Conservation (phyloP, 495 filamentous ascomycete genomes). For the Pyrenopolyporus hunteri region DNA sequence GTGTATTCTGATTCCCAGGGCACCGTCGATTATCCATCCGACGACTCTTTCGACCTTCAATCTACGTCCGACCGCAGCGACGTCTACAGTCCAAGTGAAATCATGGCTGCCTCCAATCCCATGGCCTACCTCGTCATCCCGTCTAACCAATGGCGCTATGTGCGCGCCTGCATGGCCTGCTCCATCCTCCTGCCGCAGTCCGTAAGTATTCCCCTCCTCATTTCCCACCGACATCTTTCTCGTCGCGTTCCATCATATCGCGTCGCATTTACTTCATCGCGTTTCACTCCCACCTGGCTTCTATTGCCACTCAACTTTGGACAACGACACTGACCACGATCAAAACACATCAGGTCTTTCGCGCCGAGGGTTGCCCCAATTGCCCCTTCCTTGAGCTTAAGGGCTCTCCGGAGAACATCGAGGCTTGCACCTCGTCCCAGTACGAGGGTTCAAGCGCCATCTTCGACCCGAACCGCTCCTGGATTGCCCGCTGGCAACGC, state of each 20-base stretch:
- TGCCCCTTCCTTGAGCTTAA: conserved; percentile 86
- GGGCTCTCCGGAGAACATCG: conserved; percentile 76
- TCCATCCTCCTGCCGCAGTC: conserved; percentile 81
- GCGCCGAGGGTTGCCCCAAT: conserved; percentile 89
- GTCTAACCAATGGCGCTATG: conserved; percentile 73
- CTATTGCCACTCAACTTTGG: too few species aligned
- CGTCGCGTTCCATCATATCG: too few species aligned
- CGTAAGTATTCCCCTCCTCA: conserved; percentile 52
- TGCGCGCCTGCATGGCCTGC: conserved; percentile 98
- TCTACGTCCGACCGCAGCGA: not conserved
- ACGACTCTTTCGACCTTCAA: not conserved
- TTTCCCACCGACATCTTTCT: not conserved
- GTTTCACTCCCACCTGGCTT: not conserved
- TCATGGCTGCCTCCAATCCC: not conserved
- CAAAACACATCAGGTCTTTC: conserved; percentile 66
- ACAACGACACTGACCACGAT: not conserved
- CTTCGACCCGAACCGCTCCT: conserved; percentile 76
- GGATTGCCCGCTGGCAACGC: conserved; percentile 96
- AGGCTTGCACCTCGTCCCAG: conserved; percentile 92
- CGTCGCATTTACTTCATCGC: not conserved
- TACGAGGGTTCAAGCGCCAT: conserved; percentile 89
- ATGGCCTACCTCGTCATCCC: conserved; percentile 49
- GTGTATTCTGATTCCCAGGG: too few species aligned
- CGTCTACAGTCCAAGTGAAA: too few species aligned
- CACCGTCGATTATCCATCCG: not conserved